Evolutionary conservation across 306 rosid genomes (phyloP).

Genomic region (Lagenaria siceraria): DNA sequence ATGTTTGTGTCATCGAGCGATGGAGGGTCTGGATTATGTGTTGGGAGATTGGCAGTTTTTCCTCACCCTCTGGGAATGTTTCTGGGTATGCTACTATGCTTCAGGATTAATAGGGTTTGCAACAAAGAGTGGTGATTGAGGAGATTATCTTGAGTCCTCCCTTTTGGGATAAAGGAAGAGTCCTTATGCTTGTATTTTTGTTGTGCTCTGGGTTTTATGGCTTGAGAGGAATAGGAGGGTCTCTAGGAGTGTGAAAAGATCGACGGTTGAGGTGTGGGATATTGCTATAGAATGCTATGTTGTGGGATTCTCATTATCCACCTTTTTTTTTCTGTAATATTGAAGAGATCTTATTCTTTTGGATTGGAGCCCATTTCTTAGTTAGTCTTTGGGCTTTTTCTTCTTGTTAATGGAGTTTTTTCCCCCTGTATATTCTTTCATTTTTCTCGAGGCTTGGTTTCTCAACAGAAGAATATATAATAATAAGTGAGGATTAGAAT

Average conservation of each 20-base stretch:
- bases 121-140: not conserved
- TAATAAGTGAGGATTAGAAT: not conserved
- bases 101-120: not conserved
- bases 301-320: no score
- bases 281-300: no score
- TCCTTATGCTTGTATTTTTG: not conserved
- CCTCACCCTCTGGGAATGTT: no score
- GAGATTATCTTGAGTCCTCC: not conserved
- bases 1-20: not conserved
- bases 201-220: not conserved
- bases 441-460: not conserved
- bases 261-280: no score
- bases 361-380: no score
- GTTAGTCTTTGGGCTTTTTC: no score
- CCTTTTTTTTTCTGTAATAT: no score
- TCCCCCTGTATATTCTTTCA: not conserved
- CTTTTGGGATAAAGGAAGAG: not conserved
- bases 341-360: no score
- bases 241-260: no score
- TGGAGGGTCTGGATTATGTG: not conserved
- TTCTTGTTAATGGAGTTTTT: no score
- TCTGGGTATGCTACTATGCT: no score
- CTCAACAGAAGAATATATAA: not conserved
- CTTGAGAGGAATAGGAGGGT: not conserved
- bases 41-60: not conserved